Conservation (phyloP, 345 rosid species). For the Eucalyptus guilfoylei region DNA sequence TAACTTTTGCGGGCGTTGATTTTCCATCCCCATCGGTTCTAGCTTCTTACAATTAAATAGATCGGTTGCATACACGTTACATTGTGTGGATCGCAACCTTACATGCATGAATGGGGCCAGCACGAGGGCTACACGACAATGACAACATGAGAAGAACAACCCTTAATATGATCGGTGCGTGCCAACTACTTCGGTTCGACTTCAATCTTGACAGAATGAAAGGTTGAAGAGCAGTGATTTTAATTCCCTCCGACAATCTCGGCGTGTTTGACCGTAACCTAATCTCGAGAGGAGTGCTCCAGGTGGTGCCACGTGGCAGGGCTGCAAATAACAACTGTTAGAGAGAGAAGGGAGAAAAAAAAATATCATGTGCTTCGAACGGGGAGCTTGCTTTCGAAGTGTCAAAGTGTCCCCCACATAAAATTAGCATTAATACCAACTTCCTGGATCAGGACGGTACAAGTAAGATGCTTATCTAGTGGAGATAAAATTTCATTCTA, state of each 20-base stretch:
- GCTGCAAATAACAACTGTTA: background rate
- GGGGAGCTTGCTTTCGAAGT: background rate
- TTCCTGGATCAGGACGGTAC: background rate
- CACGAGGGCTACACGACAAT: background rate
- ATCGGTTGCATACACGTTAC: background rate
- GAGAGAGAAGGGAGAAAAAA: background rate
- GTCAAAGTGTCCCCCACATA: background rate
- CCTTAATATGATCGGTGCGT: background rate
- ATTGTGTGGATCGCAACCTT: background rate
- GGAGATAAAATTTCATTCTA: background rate
- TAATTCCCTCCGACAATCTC: background rate
- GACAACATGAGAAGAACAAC: background rate
- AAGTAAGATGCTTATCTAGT: background rate
- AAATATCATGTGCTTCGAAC: background rate
- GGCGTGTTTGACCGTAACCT: background rate
- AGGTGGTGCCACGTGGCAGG: background rate
- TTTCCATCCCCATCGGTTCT: background rate
- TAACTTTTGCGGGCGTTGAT: background rate
- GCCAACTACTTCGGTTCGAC: background rate
- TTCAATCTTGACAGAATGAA: background rate
- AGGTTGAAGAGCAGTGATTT: background rate
- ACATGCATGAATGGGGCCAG: background rate
- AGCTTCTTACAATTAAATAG: background rate
- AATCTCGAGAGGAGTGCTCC: background rate
- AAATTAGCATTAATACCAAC: background rate